These are phyloP conservation scores for Tremella yokohamensis DNA, from an alignment of 768 basidiomycete genomes.

Conservation along the genomic window DNA sequence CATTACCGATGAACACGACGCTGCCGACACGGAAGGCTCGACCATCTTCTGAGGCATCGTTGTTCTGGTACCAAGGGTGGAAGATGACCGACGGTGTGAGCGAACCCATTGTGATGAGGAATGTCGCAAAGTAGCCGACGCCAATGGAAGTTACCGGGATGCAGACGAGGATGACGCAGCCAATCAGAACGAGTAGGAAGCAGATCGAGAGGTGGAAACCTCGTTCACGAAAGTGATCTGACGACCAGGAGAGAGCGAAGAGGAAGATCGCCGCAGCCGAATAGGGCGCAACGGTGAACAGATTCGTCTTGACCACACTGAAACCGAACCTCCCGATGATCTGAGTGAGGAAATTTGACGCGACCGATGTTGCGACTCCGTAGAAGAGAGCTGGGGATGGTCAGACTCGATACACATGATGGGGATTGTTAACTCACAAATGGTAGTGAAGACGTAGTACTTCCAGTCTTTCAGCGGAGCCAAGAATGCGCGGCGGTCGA, in stretches of 20 bases:
- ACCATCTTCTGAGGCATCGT: constrained; percentile 20
- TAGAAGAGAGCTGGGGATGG: constrained; percentile 16
- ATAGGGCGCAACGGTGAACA: constrained; percentile 61
- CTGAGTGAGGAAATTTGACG: constrained; percentile 59
- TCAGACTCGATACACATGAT: constrained; percentile 23
- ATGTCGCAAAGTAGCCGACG: constrained; percentile 18
- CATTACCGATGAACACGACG: constrained; percentile 22
- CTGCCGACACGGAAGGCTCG: constrained; percentile 16
- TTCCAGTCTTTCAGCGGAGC: constrained; percentile 25
- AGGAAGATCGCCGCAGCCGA: constrained; percentile 55
- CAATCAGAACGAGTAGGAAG: constrained; percentile 15
- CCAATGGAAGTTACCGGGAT: constrained; percentile 8
- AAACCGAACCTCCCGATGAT: constrained; percentile 57
- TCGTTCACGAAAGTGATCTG: constrained; percentile 55
- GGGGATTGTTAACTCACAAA: constrained; percentile 21
- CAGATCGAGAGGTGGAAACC: constrained; percentile 15
- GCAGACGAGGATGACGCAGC: constrained; percentile 42
- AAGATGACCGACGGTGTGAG: constrained; percentile 22
- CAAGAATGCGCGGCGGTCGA: constrained; percentile 21
- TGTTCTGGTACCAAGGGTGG: constrained; percentile 22
- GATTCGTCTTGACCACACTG: constrained; percentile 58
- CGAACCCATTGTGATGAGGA: constrained; percentile 20
- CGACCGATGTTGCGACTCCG: constrained; percentile 52
- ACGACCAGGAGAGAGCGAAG: constrained; percentile 57
- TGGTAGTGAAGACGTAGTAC: constrained; percentile 23